phyloP scores from a whole-genome alignment of 2,329 filamentous ascomycete genomes.

The Pseudogymnoascus sp. region DNA sequence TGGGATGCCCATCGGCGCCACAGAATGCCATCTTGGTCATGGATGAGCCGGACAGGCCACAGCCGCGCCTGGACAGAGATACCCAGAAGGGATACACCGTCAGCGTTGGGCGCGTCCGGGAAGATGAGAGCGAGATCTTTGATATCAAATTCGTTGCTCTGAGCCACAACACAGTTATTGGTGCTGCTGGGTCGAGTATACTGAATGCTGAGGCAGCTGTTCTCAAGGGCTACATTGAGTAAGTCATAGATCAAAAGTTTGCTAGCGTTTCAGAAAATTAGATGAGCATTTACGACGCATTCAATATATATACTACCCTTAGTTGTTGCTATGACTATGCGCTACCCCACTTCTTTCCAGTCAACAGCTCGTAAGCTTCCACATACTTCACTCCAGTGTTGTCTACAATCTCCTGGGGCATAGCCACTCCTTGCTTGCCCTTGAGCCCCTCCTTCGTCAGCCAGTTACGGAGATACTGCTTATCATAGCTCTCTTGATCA shows the following conservation, averaged over 20 bases:
- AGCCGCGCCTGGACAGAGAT: constrained; percentile 84
- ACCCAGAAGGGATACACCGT: constrained; percentile 81
- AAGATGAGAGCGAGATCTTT: constrained; percentile 82
- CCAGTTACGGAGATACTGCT: constrained; percentile 80
- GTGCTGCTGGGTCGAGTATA: constrained; percentile 92
- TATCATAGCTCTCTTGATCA: constrained; percentile 80
- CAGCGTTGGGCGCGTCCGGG: constrained; percentile 76
- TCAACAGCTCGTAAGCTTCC: constrained; percentile 67
- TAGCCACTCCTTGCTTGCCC: constrained; percentile 62
- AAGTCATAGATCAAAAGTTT: background rate
- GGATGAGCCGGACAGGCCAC: constrained; percentile 82
- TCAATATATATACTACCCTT: background rate
- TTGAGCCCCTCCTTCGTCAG: constrained; percentile 64
- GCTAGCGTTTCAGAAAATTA: background rate
- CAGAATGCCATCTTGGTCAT: constrained; percentile 75
- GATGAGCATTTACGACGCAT: background rate
- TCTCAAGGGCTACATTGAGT: constrained; percentile 67
- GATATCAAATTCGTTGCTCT: constrained; percentile 92
- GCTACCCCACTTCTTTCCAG: constrained; percentile 43
- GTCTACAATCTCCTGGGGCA: constrained; percentile 63
- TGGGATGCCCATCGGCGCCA: constrained; percentile 85
- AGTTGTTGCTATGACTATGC: constrained; percentile 14
- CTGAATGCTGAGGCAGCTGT: constrained; percentile 89
- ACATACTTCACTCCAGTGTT: constrained; percentile 66
- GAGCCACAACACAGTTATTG: constrained; percentile 88